Evolutionary conservation across 2,329 filamentous ascomycete species (phyloP), one percentile per base, ranked within the genome.

Genomic region (Penicillium sp.): DNA sequence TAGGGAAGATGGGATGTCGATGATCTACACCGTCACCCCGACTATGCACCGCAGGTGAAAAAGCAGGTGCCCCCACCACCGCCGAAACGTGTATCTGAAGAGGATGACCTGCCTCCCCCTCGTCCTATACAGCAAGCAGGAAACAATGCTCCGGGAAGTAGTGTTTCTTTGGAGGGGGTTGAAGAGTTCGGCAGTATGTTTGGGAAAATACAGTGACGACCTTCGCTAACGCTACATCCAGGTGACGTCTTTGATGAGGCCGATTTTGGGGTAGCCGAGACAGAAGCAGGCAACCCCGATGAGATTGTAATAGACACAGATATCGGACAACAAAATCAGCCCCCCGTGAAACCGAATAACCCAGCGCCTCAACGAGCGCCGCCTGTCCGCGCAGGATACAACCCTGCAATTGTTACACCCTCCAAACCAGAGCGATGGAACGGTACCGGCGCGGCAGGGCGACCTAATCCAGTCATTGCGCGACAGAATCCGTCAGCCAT

Each of bases 11-110:
- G 90, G 73, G 83, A 92, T 58, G 83, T 87, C 54, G 79, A 80
- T n/a, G 85, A 85, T 34, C 77, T 97, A 31, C 86, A 96, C 70
- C 82, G 92, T 33, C 91, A 95, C 69, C 73, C 82, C 1, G 88
- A 91, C 64, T 95, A 80, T 66, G 80, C 73, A 13, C 77, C 77
- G 4, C 13, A 25, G 19, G 65, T 78, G 19, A 86, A 85, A 66
- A 83, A 80, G 63, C 79, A 83, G 50, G 65, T 71, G 2, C 61
- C 61, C 49, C 55, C 57, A 27, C 67, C 69, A 27, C 67, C 69
- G 27, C 67, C 69, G 27, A 71, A 66, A 40, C 66, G 63, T 46
- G 51, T 31, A 38, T 55, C 41, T 74, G 65, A 80, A 72, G 58
- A 81, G 73, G 59, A 81, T 74, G 63, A 77, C 71, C 63, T 68